A percentile compares a stretch with the other conserved stretches of the same genome.
Evolutionary conservation across 2,329 filamentous ascomycete species (phyloP).

Genomic region (Sporothrix euskadiensis): DNA sequence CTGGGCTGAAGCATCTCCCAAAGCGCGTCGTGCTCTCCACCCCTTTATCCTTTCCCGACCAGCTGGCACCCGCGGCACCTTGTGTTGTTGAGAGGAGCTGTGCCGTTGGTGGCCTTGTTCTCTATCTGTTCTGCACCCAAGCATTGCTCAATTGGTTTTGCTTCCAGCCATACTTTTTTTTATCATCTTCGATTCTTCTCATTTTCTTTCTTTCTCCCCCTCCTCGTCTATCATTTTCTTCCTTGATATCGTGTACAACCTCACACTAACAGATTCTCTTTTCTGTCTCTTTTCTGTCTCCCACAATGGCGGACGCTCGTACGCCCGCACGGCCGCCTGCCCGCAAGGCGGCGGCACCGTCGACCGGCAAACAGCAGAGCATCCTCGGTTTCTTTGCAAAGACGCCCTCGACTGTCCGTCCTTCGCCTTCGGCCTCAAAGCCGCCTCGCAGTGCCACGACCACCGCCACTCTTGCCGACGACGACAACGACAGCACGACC

Average conservation of each 20-base stretch:
- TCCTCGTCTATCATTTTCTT: not conserved
- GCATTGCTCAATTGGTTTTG: not conserved
- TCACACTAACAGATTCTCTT: not conserved
- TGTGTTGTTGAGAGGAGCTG: not conserved
- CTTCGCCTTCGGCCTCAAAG: constrained; percentile 30
- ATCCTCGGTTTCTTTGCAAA: constrained; percentile 82
- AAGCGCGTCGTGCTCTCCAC: constrained; percentile 27
- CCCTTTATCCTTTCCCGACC: constrained; percentile 5
- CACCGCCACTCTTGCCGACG: constrained; percentile 21
- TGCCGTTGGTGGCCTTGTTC: constrained; percentile 8
- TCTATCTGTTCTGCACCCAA: not conserved
- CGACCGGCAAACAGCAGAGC: constrained; percentile 63
- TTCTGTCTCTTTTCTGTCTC: not conserved
- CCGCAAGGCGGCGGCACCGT: constrained; percentile 49
- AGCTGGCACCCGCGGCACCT: constrained; percentile 9
- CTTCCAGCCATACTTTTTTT: not conserved
- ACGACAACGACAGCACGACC: constrained; percentile 28
- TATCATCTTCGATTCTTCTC: not conserved
- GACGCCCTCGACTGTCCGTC: constrained; percentile 37
- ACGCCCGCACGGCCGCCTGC: constrained; percentile 42
- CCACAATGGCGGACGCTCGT: constrained; percentile 39
- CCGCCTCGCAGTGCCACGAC: constrained; percentile 35
- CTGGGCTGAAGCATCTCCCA: constrained; percentile 10
- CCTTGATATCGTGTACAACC: not conserved
- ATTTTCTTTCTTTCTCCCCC: not conserved